Evolutionary conservation across 345 rosid species (phyloP).

Genomic region (Populus tremula): DNA sequence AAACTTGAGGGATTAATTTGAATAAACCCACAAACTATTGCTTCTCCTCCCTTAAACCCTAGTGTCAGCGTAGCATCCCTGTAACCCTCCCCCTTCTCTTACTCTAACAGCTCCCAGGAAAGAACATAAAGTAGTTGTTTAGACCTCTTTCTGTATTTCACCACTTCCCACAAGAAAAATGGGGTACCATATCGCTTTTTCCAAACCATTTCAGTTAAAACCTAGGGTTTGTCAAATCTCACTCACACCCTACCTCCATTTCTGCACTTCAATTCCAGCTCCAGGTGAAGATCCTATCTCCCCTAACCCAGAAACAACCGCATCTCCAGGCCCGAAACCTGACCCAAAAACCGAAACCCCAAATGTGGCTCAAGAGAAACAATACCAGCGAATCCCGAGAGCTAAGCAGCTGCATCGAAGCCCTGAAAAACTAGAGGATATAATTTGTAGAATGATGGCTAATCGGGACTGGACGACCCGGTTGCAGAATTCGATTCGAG

Average conservation of each 20-base stretch:
- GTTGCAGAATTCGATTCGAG: slow-evolving; percentile 81
- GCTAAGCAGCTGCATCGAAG: slow-evolving; percentile 32
- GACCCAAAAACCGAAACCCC: slow-evolving; percentile 5
- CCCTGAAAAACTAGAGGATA: slow-evolving; percentile 69
- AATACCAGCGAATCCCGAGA: slow-evolving; percentile 36
- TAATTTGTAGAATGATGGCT: slow-evolving; percentile 84
- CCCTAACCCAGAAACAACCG: not conserved
- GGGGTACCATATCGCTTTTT: slow-evolving; percentile 41
- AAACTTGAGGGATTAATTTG: too few relatives aligned
- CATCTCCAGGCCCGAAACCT: not conserved
- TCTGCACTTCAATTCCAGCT: slow-evolving; percentile 36
- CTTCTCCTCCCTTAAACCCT: too few relatives aligned
- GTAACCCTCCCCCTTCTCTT: too few relatives aligned
- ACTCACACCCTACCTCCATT: slow-evolving; percentile 24
- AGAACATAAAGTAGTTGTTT: too few relatives aligned
- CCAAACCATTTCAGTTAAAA: slow-evolving; percentile 38
- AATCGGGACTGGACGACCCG: slow-evolving; percentile 86
- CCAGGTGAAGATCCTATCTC: slow-evolving; percentile 19
- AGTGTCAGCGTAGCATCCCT: too few relatives aligned
- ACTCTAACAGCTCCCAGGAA: too few relatives aligned
- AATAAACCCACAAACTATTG: too few relatives aligned
- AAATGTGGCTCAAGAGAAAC: slow-evolving; percentile 5
- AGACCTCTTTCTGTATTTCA: too few relatives aligned
- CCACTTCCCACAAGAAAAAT: slow-evolving; percentile 17
- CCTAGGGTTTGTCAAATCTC: slow-evolving; percentile 37